These are phyloP conservation scores for Fusarium continuum DNA, from an alignment of 2,329 filamentous ascomycete genomes.

Conservation along the genomic window DNA sequence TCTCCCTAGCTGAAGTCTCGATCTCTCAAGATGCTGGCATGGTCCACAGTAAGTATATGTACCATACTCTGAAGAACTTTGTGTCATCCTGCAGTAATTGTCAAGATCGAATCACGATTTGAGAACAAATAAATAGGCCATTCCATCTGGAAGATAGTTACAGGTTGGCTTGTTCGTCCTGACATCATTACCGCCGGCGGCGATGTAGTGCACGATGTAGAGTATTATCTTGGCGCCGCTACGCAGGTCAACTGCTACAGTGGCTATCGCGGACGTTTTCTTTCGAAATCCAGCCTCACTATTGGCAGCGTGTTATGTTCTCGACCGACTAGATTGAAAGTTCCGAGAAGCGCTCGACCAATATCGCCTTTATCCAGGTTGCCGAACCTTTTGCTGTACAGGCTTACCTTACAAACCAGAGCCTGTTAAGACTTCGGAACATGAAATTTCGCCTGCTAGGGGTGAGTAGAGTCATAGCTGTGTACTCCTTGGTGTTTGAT, in stretches of 20 bases:
- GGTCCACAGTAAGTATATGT: constrained; percentile 2
- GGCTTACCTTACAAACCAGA: constrained; percentile 55
- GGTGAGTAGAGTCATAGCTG: too few relatives aligned
- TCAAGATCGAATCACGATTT: constrained; percentile 32
- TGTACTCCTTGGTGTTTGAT: too few relatives aligned
- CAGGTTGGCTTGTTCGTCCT: constrained; percentile 17
- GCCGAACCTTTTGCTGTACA: constrained; percentile 22
- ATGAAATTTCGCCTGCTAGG: too few relatives aligned
- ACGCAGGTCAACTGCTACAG: constrained; percentile 47
- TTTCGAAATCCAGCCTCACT: neutral
- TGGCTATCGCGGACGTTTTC: constrained; percentile 42
- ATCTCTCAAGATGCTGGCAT: neutral
- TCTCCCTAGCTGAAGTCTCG: too few relatives aligned
- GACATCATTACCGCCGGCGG: constrained; percentile 25
- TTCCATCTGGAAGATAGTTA: constrained; percentile 33
- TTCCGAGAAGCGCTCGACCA: constrained; percentile 18
- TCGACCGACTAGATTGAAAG: constrained; percentile 36
- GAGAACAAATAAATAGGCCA: constrained; percentile 4
- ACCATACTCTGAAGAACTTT: neutral
- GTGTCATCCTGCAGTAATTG: constrained; percentile 1
- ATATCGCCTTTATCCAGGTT: constrained; percentile 43
- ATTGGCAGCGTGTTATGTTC: constrained; percentile 15
- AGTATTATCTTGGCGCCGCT: constrained; percentile 28
- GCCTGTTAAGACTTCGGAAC: too few relatives aligned
- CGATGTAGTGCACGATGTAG: constrained; percentile 38